Conservation (phyloP, 768 basidiomycete genomes). For the Porphyrellus cyaneotinctus region DNA sequence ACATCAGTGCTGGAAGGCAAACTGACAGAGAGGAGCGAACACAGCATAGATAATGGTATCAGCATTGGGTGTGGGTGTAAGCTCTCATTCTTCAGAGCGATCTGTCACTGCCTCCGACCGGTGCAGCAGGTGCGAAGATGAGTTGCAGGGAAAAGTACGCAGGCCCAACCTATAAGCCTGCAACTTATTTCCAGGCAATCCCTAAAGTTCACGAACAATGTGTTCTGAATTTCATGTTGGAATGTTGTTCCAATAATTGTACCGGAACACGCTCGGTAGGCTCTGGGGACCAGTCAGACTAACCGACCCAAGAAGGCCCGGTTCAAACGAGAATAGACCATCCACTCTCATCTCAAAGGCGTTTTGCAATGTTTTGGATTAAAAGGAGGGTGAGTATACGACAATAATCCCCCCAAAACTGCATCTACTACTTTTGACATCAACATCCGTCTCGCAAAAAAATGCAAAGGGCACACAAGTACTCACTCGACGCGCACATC, state of each 20-base stretch:
- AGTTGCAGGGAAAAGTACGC: neutral
- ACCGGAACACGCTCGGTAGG: too few relatives aligned
- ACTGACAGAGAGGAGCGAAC: neutral
- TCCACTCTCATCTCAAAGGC: neutral
- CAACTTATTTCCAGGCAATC: too few relatives aligned
- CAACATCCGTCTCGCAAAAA: neutral
- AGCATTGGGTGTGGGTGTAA: neutral
- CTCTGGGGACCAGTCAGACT: too few relatives aligned
- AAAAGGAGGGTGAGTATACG: conserved; percentile 14
- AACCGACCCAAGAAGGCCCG: too few relatives aligned
- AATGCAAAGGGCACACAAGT: neutral
- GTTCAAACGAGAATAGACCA: neutral
- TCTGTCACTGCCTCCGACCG: neutral
- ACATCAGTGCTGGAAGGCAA: neutral
- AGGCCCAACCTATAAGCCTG: too few relatives aligned
- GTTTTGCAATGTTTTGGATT: conserved; percentile 18
- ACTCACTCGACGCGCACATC: conserved; percentile 20
- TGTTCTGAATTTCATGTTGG: too few relatives aligned
- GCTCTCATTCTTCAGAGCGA: neutral
- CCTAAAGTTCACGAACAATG: too few relatives aligned
- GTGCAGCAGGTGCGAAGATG: neutral
- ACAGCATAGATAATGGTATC: neutral
- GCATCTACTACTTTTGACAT: conserved; percentile 25
- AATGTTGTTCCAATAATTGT: too few relatives aligned
- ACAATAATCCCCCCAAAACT: conserved; percentile 18